These are phyloP conservation scores for Mycena vulgaris DNA, from an alignment of 768 basidiomycete genomes.

Conservation along the genomic window DNA sequence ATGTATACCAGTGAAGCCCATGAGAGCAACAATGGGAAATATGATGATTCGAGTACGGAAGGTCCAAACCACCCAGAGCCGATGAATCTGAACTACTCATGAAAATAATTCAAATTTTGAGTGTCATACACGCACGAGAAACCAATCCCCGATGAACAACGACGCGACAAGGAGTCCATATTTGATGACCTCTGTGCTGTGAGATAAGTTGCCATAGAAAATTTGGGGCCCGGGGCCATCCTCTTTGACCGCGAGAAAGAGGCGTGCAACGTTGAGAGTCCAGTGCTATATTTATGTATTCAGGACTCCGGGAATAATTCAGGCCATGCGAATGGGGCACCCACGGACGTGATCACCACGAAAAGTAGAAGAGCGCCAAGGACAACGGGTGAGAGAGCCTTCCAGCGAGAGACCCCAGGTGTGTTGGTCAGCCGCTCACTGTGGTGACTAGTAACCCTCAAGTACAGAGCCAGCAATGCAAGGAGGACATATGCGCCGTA, in stretches of 20 bases:
- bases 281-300: too few relatives aligned
- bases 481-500: slow-evolving; percentile 13
- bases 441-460: background rate
- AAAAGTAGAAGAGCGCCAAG: slow-evolving; percentile 12
- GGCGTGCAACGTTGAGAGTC: slow-evolving; percentile 7
- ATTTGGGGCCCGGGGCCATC: background rate
- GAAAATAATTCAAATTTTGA: background rate
- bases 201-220: slow-evolving; percentile 15
- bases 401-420: too few relatives aligned
- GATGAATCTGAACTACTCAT: slow-evolving; percentile 1
- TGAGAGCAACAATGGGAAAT: background rate
- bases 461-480: background rate
- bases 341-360: background rate
- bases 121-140: background rate
- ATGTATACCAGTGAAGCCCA: background rate
- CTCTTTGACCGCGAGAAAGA: slow-evolving; percentile 15
- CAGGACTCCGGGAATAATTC: too few relatives aligned
- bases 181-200: slow-evolving; percentile 18
- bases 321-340: background rate
- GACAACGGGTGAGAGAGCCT: background rate
- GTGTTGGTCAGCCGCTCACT: too few relatives aligned
- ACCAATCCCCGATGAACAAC: background rate
- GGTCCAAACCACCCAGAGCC: slow-evolving; percentile 4
- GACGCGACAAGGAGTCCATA: background rate
- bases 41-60: slow-evolving; percentile 4